phyloP scores from a whole-genome alignment of 306 rosid genomes.

The Lablab purpureus region DNA sequence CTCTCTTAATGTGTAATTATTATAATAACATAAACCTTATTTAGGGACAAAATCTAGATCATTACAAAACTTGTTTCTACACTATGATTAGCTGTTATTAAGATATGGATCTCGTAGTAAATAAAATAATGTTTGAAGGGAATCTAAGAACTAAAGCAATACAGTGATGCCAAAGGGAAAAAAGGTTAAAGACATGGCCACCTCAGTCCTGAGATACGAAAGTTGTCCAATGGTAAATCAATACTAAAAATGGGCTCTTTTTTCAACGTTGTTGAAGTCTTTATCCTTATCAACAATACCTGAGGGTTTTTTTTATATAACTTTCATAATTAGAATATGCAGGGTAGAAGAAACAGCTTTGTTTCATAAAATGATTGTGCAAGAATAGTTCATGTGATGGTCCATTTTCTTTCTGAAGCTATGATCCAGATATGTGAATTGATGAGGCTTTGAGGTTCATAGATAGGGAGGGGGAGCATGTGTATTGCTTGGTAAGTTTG shows the following conservation, averaged over 20 bases:
- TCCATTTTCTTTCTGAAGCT: not conserved
- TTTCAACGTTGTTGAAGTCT: too few relatives aligned
- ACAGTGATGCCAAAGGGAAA: not conserved
- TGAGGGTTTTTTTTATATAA: too few relatives aligned
- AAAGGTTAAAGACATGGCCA: slow-evolving; percentile 8
- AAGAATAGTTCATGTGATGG: not conserved
- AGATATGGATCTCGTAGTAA: not conserved
- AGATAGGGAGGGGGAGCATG: not conserved
- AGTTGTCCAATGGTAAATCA: not conserved
- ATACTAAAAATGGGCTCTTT: not conserved
- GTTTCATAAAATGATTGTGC: not conserved
- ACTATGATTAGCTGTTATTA: not conserved
- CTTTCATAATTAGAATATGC: not conserved
- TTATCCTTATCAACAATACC: too few relatives aligned
- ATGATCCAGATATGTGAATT: not conserved
- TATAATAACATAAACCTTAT: not conserved
- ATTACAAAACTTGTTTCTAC: not conserved
- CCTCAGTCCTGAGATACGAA: not conserved
- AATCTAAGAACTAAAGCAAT: slow-evolving; percentile 21
- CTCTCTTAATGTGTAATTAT: not conserved
- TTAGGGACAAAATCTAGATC: not conserved
- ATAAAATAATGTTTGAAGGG: not conserved
- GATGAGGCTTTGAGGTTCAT: not conserved
- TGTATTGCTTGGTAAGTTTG: not conserved
- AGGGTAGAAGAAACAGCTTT: not conserved